phyloP scores from a whole-genome alignment of 2,329 filamentous ascomycete genomes.

The Stagonosporopsis rhizophila region DNA sequence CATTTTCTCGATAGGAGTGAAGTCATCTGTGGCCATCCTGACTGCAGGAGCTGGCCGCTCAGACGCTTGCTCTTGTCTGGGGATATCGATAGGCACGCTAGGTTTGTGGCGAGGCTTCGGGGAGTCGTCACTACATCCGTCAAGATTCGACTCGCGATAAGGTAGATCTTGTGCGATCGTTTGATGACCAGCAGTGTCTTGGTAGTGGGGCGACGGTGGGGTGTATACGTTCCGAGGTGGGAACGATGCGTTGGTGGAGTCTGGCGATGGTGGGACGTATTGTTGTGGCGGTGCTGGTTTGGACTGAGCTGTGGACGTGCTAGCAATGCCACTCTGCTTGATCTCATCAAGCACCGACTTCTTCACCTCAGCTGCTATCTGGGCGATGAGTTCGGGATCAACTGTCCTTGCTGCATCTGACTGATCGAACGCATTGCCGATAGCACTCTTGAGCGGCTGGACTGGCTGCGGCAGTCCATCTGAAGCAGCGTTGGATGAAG shows the following conservation, averaged over 20 bases:
- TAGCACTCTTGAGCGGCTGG: constrained; percentile 62
- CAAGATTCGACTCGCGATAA: constrained; percentile 39
- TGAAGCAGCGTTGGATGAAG: constrained; percentile 42
- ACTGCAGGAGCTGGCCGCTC: constrained; percentile 36
- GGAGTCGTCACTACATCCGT: constrained; percentile 39
- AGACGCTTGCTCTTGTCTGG: constrained; percentile 28
- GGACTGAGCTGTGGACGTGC: constrained; percentile 39
- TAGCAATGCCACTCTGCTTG: constrained; percentile 52
- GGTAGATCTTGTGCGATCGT: constrained; percentile 48
- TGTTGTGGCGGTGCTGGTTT: constrained; percentile 46
- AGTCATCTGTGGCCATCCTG: constrained; percentile 46
- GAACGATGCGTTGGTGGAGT: constrained; percentile 57
- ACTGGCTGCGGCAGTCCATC: constrained; percentile 49
- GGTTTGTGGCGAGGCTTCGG: constrained; percentile 38
- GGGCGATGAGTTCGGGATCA: constrained; percentile 66
- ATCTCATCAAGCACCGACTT: constrained; percentile 54
- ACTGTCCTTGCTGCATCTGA: constrained; percentile 59
- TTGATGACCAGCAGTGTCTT: constrained; percentile 40
- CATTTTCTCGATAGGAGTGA: constrained; percentile 65
- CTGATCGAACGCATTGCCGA: constrained; percentile 63
- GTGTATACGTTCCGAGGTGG: constrained; percentile 60
- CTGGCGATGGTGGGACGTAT: constrained; percentile 51
- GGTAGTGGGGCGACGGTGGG: constrained; percentile 60
- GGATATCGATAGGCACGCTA: constrained; percentile 35
- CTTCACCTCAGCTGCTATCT: constrained; percentile 66